Percentiles rank a stretch among this genome's conserved stretches.
Evolutionary conservation across 208 protist genomes (phyloP).

Genomic region (Leishmania tarentolae): DNA sequence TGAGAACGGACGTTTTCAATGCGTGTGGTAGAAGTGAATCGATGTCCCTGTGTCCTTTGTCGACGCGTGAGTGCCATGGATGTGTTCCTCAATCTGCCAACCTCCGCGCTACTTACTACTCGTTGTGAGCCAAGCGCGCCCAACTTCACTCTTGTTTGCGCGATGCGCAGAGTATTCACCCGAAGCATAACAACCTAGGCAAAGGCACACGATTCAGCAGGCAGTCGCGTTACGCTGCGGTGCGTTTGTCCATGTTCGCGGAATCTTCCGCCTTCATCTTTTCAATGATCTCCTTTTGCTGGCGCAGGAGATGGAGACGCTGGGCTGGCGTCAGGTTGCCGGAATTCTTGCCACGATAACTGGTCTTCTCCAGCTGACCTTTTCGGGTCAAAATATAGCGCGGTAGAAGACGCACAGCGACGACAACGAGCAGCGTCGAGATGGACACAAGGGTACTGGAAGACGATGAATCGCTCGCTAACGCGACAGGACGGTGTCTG

Average conservation of each 20-base stretch:
- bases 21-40: neutral
- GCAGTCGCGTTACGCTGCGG: neutral
- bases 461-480: neutral
- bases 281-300: slow-evolving; percentile 60
- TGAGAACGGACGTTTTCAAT: neutral
- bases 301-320: slow-evolving; percentile 40
- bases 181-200: neutral
- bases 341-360: slow-evolving; percentile 20
- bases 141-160: neutral
- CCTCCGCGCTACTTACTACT: neutral
- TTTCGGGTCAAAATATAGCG: slow-evolving; percentile 41
- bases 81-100: neutral
- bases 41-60: neutral
- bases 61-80: neutral
- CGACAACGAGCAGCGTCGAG: slow-evolving; percentile 40
- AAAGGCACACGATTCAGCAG: neutral
- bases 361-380: slow-evolving; percentile 29
- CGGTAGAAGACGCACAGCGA: slow-evolving; percentile 38
- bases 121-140: neutral
- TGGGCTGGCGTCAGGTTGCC: slow-evolving; percentile 29
- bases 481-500: slow-evolving; percentile 4
- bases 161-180: neutral
- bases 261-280: slow-evolving; percentile 70
- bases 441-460: slow-evolving; percentile 14
- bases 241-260: slow-evolving; percentile 3